A percentile compares a stretch with the other conserved stretches of the same genome.
Conservation (phyloP, 73 alveolate genomes). For the Paramecium biaurelia region DNA sequence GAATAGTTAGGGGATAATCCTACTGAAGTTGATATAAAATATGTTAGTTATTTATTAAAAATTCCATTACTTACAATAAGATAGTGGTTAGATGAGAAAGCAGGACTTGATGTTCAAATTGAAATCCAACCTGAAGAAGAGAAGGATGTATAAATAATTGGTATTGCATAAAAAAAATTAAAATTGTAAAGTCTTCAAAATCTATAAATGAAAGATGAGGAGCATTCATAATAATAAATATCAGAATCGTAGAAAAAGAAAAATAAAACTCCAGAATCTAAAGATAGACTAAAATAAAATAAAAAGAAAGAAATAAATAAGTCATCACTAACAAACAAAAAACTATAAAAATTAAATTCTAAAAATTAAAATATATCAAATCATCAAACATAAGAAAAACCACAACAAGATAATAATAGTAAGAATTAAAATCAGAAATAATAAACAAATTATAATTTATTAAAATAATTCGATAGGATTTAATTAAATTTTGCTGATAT, state of each 20-base stretch:
- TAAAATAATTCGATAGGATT: neutral
- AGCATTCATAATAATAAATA: neutral
- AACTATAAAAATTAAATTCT: neutral
- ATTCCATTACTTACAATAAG: neutral
- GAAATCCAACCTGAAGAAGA: neutral
- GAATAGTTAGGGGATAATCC: constrained; percentile 7
- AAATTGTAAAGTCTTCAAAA: neutral
- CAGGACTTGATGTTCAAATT: neutral
- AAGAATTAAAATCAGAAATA: neutral
- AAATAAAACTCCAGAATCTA: neutral
- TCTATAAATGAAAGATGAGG: neutral
- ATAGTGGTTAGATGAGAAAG: neutral
- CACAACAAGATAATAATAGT: neutral
- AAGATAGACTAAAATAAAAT: neutral
- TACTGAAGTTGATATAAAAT: neutral
- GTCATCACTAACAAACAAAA: neutral
- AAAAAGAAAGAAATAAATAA: neutral
- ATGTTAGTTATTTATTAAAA: neutral
- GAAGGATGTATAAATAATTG: neutral
- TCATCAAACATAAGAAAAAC: neutral
- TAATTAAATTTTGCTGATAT: neutral
- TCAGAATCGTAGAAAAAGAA: neutral
- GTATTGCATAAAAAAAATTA: neutral
- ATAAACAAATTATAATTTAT: neutral
- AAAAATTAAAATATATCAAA: neutral